Conservation (phyloP, 2,329 filamentous ascomycete species). For the Chrysosphaeria jannelii region DNA sequence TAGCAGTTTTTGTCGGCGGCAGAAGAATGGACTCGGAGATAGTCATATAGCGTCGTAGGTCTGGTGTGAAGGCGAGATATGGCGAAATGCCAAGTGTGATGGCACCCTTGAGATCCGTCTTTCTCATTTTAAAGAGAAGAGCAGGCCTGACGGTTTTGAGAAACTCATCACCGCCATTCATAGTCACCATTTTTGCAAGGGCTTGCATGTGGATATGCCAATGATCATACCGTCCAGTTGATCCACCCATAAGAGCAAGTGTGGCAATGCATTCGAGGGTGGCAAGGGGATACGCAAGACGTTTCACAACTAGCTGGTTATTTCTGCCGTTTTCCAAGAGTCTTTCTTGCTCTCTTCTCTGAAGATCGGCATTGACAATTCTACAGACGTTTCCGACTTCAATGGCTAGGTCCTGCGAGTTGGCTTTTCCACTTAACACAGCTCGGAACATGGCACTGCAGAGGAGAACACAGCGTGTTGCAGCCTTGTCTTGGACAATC, state of each 20-base stretch:
- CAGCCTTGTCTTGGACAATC: conserved; percentile 6
- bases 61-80: conserved; percentile 7
- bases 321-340: too few relatives aligned
- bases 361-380: conserved; percentile 3
- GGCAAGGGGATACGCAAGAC: conserved; percentile 4
- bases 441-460: conserved; percentile 7
- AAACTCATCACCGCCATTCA: conserved; percentile 5
- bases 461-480: conserved; percentile 8
- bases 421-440: conserved; percentile 4
- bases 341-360: too few relatives aligned
- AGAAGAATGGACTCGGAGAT: conserved; percentile 6
- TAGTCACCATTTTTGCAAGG: conserved; percentile 8
- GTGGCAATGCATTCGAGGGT: conserved; percentile 9
- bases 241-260: conserved; percentile 8
- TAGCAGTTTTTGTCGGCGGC: conserved; percentile 2
- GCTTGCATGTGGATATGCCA: conserved; percentile 12
- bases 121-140: conserved; percentile 5
- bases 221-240: conserved; percentile 10
- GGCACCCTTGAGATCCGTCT: conserved; percentile 11
- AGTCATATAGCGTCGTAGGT: conserved; percentile 6
- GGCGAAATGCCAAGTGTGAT: conserved; percentile 8
- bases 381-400: conserved; percentile 5
- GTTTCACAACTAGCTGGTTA: too few relatives aligned
- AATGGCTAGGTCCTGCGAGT: conserved; percentile 4
- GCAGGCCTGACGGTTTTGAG: conserved; percentile 3